phyloP scores from a whole-genome alignment of 2,329 filamentous ascomycete genomes.

The Cryphonectria parasitica region DNA sequence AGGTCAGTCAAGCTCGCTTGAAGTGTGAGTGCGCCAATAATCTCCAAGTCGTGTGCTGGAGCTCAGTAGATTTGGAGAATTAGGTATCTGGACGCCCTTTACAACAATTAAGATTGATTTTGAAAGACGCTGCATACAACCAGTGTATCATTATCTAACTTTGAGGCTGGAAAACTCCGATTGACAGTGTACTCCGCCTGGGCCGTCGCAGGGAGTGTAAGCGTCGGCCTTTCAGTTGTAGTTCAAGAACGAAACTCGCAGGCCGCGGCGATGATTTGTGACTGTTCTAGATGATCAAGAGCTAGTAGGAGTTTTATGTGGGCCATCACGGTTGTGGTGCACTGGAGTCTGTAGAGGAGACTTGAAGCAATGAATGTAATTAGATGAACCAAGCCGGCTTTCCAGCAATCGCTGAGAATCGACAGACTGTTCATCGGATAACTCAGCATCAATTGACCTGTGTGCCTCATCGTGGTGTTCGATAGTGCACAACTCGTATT shows the following conservation, averaged over 20 bases:
- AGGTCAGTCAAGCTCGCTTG: not conserved
- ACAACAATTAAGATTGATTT: not conserved
- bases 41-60: not conserved
- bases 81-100: not conserved
- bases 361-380: not conserved
- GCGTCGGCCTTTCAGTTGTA: not conserved
- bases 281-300: not conserved
- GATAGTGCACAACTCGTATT: not conserved
- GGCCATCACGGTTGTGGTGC: not conserved
- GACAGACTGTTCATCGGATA: not conserved
- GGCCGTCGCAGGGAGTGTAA: not conserved
- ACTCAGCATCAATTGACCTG: not conserved
- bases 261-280: not conserved
- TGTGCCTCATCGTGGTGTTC: not conserved
- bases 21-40: not conserved
- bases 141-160: not conserved
- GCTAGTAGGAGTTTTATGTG: not conserved
- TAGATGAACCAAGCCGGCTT: not conserved
- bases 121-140: not conserved
- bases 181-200: not conserved
- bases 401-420: not conserved
- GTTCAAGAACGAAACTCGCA: not conserved
- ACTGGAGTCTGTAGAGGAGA: not conserved
- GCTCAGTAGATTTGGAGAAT: not conserved
- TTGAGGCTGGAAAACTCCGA: not conserved